phyloP scores from a whole-genome alignment of 164 flowering plant species.

The Echeveria elegans region DNA sequence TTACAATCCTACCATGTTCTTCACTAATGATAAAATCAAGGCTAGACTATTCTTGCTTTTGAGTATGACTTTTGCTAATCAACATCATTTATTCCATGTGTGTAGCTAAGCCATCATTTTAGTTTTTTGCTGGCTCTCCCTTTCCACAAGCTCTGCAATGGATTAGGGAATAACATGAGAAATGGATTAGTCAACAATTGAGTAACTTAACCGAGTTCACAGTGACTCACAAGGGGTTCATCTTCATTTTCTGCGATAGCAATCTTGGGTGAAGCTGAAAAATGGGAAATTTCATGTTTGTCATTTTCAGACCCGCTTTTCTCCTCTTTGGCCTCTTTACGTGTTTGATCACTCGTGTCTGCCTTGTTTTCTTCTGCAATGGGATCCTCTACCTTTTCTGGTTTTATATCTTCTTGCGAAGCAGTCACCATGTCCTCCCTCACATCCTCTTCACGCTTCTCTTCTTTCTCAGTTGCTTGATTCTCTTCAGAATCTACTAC shows the following conservation, averaged over 20 bases:
- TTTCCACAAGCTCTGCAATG: constrained; percentile 58
- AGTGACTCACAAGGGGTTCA: constrained; percentile 60
- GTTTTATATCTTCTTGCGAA: not conserved
- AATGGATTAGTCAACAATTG: not conserved
- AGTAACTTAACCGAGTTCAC: not conserved
- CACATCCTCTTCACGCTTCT: constrained; percentile 3
- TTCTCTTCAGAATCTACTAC: constrained; percentile 19
- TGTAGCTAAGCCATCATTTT: constrained; percentile 10
- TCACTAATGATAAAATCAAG: too few species aligned
- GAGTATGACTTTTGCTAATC: not conserved
- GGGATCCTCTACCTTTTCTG: constrained; percentile 3
- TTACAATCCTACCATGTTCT: not conserved
- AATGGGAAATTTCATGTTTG: constrained; percentile 12
- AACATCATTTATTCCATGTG: too few species aligned
- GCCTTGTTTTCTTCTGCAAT: not conserved
- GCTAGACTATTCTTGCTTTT: not conserved
- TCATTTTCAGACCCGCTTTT: not conserved
- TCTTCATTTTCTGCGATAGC: constrained; percentile 42
- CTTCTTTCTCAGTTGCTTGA: not conserved
- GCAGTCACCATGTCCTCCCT: not conserved
- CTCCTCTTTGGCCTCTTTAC: constrained; percentile 5
- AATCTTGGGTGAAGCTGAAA: constrained; percentile 15
- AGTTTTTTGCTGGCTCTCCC: constrained; percentile 30
- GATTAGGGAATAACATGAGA: not conserved
- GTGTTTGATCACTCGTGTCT: too few species aligned